phyloP scores from a whole-genome alignment of 164 flowering plant genomes.

The Nelumbo lutea region DNA sequence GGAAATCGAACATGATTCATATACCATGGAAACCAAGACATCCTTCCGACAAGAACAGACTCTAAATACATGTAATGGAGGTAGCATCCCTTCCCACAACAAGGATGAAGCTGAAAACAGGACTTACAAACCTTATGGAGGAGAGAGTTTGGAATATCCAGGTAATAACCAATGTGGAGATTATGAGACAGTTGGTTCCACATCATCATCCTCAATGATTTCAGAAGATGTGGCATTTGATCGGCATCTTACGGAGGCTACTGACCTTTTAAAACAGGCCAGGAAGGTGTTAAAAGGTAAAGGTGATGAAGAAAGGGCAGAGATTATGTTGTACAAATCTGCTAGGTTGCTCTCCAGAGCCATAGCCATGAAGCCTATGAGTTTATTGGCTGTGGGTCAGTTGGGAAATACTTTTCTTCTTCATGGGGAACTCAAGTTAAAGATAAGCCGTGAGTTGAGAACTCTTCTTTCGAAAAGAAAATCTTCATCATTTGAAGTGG shows the following conservation, averaged over 20 bases:
- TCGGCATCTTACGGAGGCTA: slow-evolving; percentile 54
- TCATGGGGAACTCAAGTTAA: slow-evolving; percentile 81
- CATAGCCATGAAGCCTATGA: slow-evolving; percentile 67
- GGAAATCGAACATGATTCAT: slow-evolving; percentile 2
- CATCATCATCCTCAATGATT: slow-evolving; percentile 37
- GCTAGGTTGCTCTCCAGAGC: slow-evolving; percentile 65
- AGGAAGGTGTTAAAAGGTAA: slow-evolving; percentile 39
- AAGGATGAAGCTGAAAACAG: slow-evolving; percentile 18
- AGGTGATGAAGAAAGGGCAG: slow-evolving; percentile 46
- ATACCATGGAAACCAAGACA: slow-evolving; percentile 26
- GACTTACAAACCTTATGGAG: slow-evolving; percentile 12
- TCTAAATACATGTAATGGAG: slow-evolving; percentile 23
- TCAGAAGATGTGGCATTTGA: slow-evolving; percentile 58
- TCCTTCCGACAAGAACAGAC: slow-evolving; percentile 30
- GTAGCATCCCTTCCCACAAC: slow-evolving; percentile 21
- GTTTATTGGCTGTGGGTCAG: slow-evolving; percentile 85
- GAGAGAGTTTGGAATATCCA: slow-evolving; percentile 17
- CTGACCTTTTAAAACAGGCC: slow-evolving; percentile 59
- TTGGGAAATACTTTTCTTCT: slow-evolving; percentile 88
- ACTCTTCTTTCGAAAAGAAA: slow-evolving; percentile 37
- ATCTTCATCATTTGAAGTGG: slow-evolving; percentile 19
- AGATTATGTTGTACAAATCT: slow-evolving; percentile 45
- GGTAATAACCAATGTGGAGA: slow-evolving; percentile 9
- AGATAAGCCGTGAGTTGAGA: slow-evolving; percentile 69
- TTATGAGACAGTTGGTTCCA: slow-evolving; percentile 23